Percentiles rank a stretch among this genome's conserved stretches.
Evolutionary conservation across 345 rosid genomes (phyloP).

Genomic region (Cochlearia excelsa): DNA sequence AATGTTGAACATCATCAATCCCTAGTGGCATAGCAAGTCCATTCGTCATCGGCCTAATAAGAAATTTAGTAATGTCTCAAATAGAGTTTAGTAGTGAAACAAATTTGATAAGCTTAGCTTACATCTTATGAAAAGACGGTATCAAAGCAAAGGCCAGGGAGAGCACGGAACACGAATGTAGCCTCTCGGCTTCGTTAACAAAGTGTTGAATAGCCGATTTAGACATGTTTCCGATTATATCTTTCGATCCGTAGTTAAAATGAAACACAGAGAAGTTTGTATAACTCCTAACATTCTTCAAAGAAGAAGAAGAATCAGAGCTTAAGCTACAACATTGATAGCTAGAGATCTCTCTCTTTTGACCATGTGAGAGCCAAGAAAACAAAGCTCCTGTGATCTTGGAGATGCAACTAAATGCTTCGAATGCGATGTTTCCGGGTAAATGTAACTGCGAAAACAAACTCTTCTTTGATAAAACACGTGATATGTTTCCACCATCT

Average conservation of each 20-base stretch:
- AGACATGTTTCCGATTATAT: slow-evolving; percentile 38
- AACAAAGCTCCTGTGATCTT: slow-evolving; percentile 58
- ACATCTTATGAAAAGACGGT: slow-evolving; percentile 62
- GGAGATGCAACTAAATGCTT: slow-evolving; percentile 58
- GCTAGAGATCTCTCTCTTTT: slow-evolving; percentile 41
- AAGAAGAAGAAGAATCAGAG: slow-evolving; percentile 36
- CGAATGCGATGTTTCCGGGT: slow-evolving; percentile 50
- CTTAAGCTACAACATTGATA: slow-evolving; percentile 31
- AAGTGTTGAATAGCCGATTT: slow-evolving; percentile 47
- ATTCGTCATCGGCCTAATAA: slow-evolving; percentile 47
- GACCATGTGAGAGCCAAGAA: slow-evolving; percentile 54
- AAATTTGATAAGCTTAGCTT: slow-evolving; percentile 29
- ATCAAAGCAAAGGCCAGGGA: slow-evolving; percentile 64
- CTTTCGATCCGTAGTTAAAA: slow-evolving; percentile 33
- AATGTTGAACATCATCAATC: slow-evolving; percentile 39
- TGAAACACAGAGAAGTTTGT: slow-evolving; percentile 37
- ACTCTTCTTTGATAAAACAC: slow-evolving; percentile 39
- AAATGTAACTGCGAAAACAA: slow-evolving; percentile 43
- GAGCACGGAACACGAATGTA: slow-evolving; percentile 53
- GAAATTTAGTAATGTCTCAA: background rate
- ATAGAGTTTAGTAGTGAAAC: background rate
- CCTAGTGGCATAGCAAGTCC: slow-evolving; percentile 43
- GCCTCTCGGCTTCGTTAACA: slow-evolving; percentile 55
- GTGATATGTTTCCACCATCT: slow-evolving; percentile 29
- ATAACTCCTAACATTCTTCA: slow-evolving; percentile 36